Percentiles rank a stretch among this genome's conserved stretches.
phyloP scores from a whole-genome alignment of 495 filamentous ascomycete species.

The Aspergillus heteromorphus region DNA sequence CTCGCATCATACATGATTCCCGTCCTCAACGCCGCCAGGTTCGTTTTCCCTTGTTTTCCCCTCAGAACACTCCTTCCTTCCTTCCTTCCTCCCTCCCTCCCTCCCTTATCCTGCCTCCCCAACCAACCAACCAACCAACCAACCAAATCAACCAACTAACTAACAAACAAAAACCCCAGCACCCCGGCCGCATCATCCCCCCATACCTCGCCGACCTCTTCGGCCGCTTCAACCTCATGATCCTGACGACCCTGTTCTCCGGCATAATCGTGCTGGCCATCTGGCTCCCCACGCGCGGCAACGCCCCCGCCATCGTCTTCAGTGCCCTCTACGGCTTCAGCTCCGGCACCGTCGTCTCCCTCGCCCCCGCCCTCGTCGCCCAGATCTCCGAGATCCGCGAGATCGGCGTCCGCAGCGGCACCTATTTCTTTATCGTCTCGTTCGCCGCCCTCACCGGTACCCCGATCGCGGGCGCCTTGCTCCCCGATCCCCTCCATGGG shows the following conservation, averaged over 20 bases:
- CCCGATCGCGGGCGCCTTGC: constrained; percentile 69
- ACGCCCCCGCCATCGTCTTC: constrained; percentile 60
- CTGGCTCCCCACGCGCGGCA: constrained; percentile 58
- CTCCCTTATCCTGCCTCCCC: background rate
- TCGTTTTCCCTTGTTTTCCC: background rate
- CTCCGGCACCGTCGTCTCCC: constrained; percentile 65
- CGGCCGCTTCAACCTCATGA: constrained; percentile 71
- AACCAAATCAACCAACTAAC: background rate
- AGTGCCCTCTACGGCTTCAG: constrained; percentile 65
- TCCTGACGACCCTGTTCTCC: constrained; percentile 54
- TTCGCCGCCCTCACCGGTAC: constrained; percentile 63
- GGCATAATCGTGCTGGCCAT: constrained; percentile 62
- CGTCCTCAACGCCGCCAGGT: constrained; percentile 30
- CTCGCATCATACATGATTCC: constrained; percentile 27
- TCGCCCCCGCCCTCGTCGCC: constrained; percentile 54
- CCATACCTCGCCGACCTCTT: constrained; percentile 66
- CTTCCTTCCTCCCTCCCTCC: background rate
- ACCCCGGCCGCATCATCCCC: constrained; percentile 70
- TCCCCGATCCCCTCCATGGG: constrained; percentile 46
- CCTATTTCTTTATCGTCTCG: constrained; percentile 56
- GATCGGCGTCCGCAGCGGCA: constrained; percentile 69
- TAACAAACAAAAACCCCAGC: constrained; percentile 22
- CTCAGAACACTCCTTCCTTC: background rate
- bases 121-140: background rate
- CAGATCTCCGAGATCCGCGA: constrained; percentile 68